Conservation (phyloP, 2,329 filamentous ascomycete species). For the Penicillium sp. region DNA sequence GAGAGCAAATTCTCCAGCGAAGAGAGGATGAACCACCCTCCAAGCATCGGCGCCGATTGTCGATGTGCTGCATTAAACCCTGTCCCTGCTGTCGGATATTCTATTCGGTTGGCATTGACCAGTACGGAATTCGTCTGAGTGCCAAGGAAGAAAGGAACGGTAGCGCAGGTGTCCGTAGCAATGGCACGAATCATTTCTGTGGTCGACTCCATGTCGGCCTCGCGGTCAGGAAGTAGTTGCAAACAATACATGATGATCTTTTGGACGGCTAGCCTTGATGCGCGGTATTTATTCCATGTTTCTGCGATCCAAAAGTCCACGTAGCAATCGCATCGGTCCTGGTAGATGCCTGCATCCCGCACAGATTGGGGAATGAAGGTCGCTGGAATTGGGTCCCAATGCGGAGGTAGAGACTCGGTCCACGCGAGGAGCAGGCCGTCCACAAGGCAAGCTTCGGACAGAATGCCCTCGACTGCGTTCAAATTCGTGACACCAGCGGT, state of each 20-base stretch:
- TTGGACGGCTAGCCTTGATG: conserved; percentile 33
- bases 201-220: conserved; percentile 11
- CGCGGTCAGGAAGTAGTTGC: conserved; percentile 18
- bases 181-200: conserved; percentile 22
- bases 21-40: conserved; percentile 31
- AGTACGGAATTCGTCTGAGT: conserved; percentile 29
- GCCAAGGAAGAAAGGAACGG: conserved; percentile 34
- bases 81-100: conserved; percentile 31
- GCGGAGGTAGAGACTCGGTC: conserved; percentile 28
- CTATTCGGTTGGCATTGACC: conserved; percentile 27
- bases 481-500: conserved; percentile 6
- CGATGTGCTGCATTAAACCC: conserved; percentile 26
- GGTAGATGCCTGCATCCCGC: conserved; percentile 31
- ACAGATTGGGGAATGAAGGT: conserved; percentile 32
- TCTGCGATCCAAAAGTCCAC: conserved; percentile 34
- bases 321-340: conserved; percentile 37
- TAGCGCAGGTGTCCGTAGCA: conserved; percentile 34
- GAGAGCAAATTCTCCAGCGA: conserved; percentile 28
- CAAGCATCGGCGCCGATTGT: conserved; percentile 32
- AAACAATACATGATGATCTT: conserved; percentile 36
- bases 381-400: conserved; percentile 32
- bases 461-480: conserved; percentile 19
- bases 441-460: conserved; percentile 27
- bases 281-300: conserved; percentile 38
- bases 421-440: conserved; percentile 31